These are phyloP conservation scores for Geum urbanum DNA, from an alignment of 306 rosid species.

Conservation along the genomic window DNA sequence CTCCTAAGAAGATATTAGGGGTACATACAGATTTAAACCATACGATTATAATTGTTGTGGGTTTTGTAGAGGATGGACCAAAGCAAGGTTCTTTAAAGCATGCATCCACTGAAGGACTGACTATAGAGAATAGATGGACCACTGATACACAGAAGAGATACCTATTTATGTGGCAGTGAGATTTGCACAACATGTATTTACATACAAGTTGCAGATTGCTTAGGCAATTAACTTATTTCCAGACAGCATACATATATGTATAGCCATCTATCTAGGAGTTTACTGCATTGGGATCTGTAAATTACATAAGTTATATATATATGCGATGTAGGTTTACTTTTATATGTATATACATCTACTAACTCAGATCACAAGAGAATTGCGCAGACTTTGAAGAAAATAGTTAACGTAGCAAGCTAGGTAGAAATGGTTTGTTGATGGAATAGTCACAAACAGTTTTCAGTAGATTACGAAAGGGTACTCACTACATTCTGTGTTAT, in stretches of 20 bases:
- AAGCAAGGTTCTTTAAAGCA: constrained; percentile 10
- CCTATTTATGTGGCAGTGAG: constrained; percentile 3
- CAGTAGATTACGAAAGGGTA: background rate
- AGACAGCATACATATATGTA: background rate
- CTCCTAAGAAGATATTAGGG: background rate
- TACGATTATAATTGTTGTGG: background rate
- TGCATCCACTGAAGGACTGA: constrained; percentile 14
- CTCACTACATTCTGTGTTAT: background rate
- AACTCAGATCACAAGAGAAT: background rate
- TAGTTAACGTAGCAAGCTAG: background rate
- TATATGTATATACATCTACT: background rate
- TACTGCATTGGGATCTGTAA: background rate
- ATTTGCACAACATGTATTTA: constrained; percentile 1
- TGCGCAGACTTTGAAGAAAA: background rate
- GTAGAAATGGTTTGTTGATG: background rate
- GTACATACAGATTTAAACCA: background rate
- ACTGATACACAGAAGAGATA: background rate
- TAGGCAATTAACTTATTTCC: background rate
- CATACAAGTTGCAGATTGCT: background rate
- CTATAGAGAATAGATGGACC: constrained; percentile 10
- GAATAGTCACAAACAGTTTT: background rate
- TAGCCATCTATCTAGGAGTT: background rate
- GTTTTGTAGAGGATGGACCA: constrained; percentile 10
- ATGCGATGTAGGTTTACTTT: background rate
- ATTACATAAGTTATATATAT: background rate